Evolutionary conservation across 2,329 filamentous ascomycete species (phyloP).

Genomic region (Ophiostoma triangulosporum): DNA sequence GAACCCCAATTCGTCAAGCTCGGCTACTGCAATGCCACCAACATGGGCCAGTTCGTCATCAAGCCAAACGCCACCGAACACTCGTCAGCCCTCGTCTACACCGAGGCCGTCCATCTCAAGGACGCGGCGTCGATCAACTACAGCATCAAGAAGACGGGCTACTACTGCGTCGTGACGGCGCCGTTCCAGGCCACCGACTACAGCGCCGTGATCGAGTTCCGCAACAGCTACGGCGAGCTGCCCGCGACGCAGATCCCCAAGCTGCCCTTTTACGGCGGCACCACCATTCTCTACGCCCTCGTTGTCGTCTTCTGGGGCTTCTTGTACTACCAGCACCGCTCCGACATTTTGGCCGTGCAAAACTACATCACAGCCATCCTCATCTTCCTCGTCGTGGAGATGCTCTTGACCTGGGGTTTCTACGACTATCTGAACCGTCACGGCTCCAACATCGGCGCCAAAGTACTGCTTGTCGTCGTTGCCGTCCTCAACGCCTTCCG

Average conservation of each 20-base stretch:
- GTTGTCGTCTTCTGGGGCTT: constrained; percentile 84
- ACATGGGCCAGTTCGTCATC: constrained; percentile 76
- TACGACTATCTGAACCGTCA: constrained; percentile 93
- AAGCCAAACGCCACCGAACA: constrained; percentile 58
- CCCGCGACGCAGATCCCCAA: constrained; percentile 93
- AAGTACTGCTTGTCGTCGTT: constrained; percentile 80
- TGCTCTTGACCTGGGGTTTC: constrained; percentile 98
- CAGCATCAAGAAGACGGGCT: constrained; percentile 76
- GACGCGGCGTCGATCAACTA: constrained; percentile 65
- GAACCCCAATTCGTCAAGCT: constrained; percentile 54
- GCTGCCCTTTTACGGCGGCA: constrained; percentile 87
- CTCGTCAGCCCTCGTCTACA: constrained; percentile 60
- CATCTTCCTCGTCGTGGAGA: constrained; percentile 85
- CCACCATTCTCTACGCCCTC: constrained; percentile 86
- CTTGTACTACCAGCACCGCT: constrained; percentile 84
- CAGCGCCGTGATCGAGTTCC: constrained; percentile 72
- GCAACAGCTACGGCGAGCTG: constrained; percentile 92
- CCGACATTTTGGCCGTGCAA: constrained; percentile 92
- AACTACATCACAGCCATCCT: constrained; percentile 98
- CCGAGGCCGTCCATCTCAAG: constrained; percentile 71
- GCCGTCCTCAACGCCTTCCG: constrained; percentile 83
- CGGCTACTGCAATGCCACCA: constrained; percentile 59
- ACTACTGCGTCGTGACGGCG: constrained; percentile 83
- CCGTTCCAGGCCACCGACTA: constrained; percentile 58
- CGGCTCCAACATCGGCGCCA: constrained; percentile 69